These are phyloP conservation scores for Aureobasidium lini DNA, from an alignment of 2,329 filamentous ascomycete genomes.

Conservation along the genomic window DNA sequence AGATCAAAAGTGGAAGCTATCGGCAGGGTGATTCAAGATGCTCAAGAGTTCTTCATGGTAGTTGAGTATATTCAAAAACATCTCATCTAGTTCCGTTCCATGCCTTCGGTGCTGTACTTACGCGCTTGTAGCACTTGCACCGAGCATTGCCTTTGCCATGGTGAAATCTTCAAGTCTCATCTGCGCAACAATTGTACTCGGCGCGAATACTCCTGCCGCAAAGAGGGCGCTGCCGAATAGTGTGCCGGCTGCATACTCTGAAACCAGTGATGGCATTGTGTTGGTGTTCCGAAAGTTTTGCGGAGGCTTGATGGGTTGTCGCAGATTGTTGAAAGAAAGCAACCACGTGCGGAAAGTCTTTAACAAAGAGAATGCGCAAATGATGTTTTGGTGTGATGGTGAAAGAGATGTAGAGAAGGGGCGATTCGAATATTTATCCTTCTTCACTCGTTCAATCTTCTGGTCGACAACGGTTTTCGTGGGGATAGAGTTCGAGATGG, in stretches of 20 bases:
- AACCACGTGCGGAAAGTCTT: background rate
- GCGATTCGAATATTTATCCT: background rate
- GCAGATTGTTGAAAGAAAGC: background rate
- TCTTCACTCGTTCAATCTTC: background rate
- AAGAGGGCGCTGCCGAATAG: conserved; percentile 56
- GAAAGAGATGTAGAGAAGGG: background rate
- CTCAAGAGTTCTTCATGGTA: background rate
- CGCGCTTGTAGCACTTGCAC: conserved; percentile 55
- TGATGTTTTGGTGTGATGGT: background rate
- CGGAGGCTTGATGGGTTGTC: background rate
- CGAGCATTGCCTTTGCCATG: conserved; percentile 59
- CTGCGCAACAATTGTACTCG: conserved; percentile 53
- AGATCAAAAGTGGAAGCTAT: background rate
- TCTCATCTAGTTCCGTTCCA: too few species aligned
- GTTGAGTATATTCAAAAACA: background rate
- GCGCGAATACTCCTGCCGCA: conserved; percentile 52
- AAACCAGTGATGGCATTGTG: conserved; percentile 4
- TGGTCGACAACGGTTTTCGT: background rate
- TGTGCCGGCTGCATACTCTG: conserved; percentile 34
- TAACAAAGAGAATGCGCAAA: background rate
- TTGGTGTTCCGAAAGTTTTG: background rate
- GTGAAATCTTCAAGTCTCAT: conserved; percentile 55
- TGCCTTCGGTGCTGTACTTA: conserved; percentile 32
- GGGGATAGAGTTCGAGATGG: conserved; percentile 3
- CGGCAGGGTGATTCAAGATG: background rate